Evolutionary conservation across 768 basidiomycete species (phyloP), one percentile per base, ranked within the genome.

Genomic region (Cyclocybe aegerita): DNA sequence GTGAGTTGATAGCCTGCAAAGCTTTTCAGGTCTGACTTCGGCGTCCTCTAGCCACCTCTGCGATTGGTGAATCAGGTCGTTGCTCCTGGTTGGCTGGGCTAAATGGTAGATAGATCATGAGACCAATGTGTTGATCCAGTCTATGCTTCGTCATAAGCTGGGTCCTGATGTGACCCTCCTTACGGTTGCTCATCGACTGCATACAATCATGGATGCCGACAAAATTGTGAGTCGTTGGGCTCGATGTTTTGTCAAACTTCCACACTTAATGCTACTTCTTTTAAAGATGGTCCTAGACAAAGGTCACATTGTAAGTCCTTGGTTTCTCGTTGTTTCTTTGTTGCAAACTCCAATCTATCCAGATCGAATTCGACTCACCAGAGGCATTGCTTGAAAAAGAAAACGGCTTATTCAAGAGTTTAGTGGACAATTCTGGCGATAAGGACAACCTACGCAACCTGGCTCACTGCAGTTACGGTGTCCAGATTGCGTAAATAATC

Each of bases 51-150:
- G 72, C 70, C 37, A 76, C 74, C 7, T 73, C 73, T 46, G 72
- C 70, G 0, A 73, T 75, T 37, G 74, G 79, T 79, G 71, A 82
- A 15, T 82, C 82, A 4, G 2, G 12, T 7, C 15, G 9, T 7
- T 30, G 6, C 82, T 6, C 69, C 78, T 10, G 70, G 75, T 33
- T 80, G 77, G 23, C 30, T 33, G 15, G 7, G 35, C 11, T 33
- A 30, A 15, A 17, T 11, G 4, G n/a, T 29, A 9, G 30, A 33
- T 9, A 69, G 82, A 84, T 62, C 73, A 77, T 55, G 71, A 74
- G 49, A 85, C 85, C 9, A 86, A 88, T 59, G 67, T 79, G 7
- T 76, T 83, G 58, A 86, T 88, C 48, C 86, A 88, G 60, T 70
- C 76, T 29, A 82, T 84, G 1, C 81, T 90, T 51, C 75, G 85